These are phyloP conservation scores for Dictyostelium capitatum DNA, from an alignment of 78 protist genomes.

Conservation along the genomic window DNA sequence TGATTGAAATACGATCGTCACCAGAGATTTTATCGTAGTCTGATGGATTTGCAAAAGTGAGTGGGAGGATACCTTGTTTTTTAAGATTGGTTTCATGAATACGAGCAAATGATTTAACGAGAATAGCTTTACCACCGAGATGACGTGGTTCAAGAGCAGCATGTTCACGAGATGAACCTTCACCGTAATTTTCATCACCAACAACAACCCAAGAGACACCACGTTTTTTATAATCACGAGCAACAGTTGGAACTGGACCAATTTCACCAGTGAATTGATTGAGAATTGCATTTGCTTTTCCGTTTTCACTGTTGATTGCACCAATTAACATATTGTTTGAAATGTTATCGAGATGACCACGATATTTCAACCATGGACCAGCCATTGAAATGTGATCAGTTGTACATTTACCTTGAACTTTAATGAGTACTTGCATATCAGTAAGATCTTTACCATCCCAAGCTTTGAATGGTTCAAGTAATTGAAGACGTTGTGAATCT, in stretches of 20 bases:
- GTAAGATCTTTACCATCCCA: conserved; percentile 94
- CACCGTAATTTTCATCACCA: conserved; percentile 98
- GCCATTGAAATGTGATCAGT: conserved; percentile 98
- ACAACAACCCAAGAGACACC: conserved; percentile 94
- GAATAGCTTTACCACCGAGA: conserved; percentile 95
- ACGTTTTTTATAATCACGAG: conserved; percentile 93
- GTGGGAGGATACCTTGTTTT: conserved; percentile 97
- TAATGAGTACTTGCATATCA: conserved; percentile 91
- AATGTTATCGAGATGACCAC: conserved; percentile 98
- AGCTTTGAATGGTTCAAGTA: conserved; percentile 91
- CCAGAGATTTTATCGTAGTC: conserved; percentile 92
- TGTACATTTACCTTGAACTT: conserved; percentile 98
- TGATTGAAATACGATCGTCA: conserved; percentile 85
- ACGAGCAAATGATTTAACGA: conserved; percentile 96
- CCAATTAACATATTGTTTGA: conserved; percentile 96
- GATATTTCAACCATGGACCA: conserved; percentile 98
- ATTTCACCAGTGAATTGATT: conserved; percentile 91
- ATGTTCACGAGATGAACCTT: conserved; percentile 96
- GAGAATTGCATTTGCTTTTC: conserved; percentile 91
- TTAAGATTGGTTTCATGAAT: conserved; percentile 98
- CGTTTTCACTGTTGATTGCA: conserved; percentile 93
- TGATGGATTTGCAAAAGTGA: conserved; percentile 94
- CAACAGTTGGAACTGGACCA: conserved; percentile 91
- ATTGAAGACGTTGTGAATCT: conserved; percentile 89
- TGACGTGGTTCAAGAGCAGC: conserved; percentile 97